A percentile compares a stretch with the other conserved stretches of the same genome.
These are phyloP conservation scores for Teratosphaeria gauchensis DNA, from an alignment of 2,329 filamentous ascomycete genomes.

Conservation along the genomic window DNA sequence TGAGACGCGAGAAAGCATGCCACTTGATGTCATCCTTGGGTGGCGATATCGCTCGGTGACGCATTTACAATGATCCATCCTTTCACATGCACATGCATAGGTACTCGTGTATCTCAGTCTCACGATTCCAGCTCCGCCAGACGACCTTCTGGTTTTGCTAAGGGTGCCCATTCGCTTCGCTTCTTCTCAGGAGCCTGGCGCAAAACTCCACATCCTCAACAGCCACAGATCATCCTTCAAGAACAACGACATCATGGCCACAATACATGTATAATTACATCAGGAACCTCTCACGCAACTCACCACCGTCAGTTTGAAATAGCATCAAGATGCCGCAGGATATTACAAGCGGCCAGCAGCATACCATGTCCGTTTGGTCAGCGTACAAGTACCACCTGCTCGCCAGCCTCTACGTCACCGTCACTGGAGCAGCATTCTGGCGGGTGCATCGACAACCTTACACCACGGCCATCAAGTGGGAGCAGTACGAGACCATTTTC, in stretches of 20 bases:
- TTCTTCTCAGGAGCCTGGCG: no score
- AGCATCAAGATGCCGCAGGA: background rate
- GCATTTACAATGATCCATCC: background rate
- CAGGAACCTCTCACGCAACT: no score
- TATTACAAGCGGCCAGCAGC: background rate
- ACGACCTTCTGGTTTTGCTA: no score
- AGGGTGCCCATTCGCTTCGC: no score
- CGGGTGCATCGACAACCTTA: conserved; percentile 28
- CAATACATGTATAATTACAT: no score
- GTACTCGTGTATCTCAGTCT: no score
- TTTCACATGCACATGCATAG: background rate
- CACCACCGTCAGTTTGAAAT: background rate
- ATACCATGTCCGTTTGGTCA: background rate
- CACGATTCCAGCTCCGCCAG: no score
- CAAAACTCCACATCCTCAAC: no score
- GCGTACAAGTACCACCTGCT: conserved; percentile 24
- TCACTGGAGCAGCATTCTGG: conserved; percentile 25
- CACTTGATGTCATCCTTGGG: background rate
- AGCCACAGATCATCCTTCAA: no score
- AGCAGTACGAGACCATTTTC: conserved; percentile 30
- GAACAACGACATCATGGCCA: no score
- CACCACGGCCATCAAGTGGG: conserved; percentile 23
- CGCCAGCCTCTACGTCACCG: conserved; percentile 16
- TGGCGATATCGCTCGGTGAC: background rate
- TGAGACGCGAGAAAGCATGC: background rate